A percentile compares a stretch with the other conserved stretches of the same genome.
Evolutionary conservation across 73 alveolate species (phyloP).

Genomic region (Paramecium tetraurelia): DNA sequence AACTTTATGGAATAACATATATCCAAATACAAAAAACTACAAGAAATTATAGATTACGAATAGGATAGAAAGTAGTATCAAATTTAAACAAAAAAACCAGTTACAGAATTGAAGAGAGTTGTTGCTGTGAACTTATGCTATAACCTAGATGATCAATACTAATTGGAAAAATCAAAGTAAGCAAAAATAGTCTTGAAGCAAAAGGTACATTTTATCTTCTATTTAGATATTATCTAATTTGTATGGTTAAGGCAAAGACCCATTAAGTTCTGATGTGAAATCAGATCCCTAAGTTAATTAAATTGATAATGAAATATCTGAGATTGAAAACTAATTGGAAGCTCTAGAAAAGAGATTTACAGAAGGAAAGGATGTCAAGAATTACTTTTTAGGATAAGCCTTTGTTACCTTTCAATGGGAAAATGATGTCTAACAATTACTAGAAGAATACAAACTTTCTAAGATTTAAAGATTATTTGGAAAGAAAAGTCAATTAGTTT

Average conservation of each 20-base stretch:
- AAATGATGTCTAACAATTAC: neutral
- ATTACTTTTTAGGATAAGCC: slow-evolving; percentile 53
- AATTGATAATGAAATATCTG: neutral
- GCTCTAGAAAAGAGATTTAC: neutral
- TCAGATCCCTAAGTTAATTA: neutral
- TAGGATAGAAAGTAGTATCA: neutral
- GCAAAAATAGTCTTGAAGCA: neutral
- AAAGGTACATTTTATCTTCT: neutral
- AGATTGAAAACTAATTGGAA: neutral
- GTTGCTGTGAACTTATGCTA: neutral
- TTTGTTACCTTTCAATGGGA: slow-evolving; percentile 56
- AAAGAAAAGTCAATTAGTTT: slow-evolving; percentile 21
- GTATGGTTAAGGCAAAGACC: neutral
- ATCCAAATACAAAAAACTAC: neutral
- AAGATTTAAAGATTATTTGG: neutral
- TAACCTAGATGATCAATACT: neutral
- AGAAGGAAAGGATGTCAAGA: neutral
- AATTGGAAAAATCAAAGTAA: neutral
- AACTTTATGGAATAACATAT: neutral
- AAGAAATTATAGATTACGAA: neutral
- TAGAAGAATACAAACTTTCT: neutral
- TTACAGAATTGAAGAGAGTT: neutral
- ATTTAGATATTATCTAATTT: neutral
- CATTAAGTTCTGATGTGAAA: neutral
- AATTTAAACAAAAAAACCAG: neutral